Percentiles rank a stretch among this genome's conserved stretches.
phyloP scores from a whole-genome alignment of 169 alveolate genomes.

The Cryptosporidium ryanae region DNA sequence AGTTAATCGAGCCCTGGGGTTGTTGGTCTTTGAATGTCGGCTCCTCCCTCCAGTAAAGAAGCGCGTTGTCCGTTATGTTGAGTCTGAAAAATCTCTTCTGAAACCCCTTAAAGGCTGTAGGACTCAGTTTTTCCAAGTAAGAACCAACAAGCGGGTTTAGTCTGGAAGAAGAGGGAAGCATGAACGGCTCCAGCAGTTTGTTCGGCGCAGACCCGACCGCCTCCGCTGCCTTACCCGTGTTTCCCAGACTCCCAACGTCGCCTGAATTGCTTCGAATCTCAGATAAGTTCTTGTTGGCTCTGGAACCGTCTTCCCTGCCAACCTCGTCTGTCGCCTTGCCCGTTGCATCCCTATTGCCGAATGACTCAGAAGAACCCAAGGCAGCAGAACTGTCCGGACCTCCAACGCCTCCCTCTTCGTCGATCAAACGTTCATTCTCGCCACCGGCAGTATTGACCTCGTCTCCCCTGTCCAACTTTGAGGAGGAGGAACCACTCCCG shows the following conservation, averaged over 20 bases:
- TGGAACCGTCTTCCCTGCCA: too few species aligned
- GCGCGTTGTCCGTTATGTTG: slow-evolving; percentile 63
- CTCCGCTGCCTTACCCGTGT: background rate
- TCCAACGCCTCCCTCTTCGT: too few species aligned
- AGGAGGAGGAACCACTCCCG: too few species aligned
- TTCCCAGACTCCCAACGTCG: background rate
- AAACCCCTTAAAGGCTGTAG: slow-evolving; percentile 68
- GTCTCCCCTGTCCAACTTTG: too few species aligned
- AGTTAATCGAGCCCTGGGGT: slow-evolving; percentile 55
- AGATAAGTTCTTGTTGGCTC: background rate
- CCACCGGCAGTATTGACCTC: too few species aligned
- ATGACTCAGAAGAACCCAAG: too few species aligned
- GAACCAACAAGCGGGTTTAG: slow-evolving; percentile 67
- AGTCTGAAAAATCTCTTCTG: slow-evolving; percentile 57
- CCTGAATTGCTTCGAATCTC: background rate
- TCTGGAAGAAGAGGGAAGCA: slow-evolving; percentile 55
- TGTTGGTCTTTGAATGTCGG: slow-evolving; percentile 71
- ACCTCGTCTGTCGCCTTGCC: too few species aligned
- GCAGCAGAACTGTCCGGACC: too few species aligned
- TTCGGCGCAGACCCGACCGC: background rate
- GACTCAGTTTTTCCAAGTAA: slow-evolving; percentile 59
- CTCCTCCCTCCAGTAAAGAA: slow-evolving; percentile 72
- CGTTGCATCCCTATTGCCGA: too few species aligned
- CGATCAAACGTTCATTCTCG: too few species aligned
- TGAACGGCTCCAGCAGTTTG: slow-evolving; percentile 28